phyloP scores from a whole-genome alignment of 768 basidiomycete genomes.

The Termitomyces sp. region DNA sequence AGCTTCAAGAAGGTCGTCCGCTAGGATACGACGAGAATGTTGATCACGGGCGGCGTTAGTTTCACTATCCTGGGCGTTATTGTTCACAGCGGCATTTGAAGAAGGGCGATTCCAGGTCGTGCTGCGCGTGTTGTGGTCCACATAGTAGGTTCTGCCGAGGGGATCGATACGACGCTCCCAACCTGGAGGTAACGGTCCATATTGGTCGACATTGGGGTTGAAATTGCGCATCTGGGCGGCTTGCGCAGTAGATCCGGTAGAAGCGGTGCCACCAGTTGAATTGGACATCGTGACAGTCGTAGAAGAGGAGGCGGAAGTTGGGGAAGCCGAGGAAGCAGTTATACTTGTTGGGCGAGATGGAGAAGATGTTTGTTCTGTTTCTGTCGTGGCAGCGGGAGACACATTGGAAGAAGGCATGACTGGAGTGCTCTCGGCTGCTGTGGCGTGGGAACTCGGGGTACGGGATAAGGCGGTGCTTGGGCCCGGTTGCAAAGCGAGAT shows the following conservation, averaged over 20 bases:
- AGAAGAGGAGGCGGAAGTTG: slow-evolving; percentile 20
- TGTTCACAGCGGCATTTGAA: slow-evolving; percentile 70
- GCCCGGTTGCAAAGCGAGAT: slow-evolving; percentile 39
- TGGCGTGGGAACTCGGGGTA: slow-evolving; percentile 65
- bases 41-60: slow-evolving; percentile 85
- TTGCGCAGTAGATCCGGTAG: slow-evolving; percentile 42
- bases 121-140: slow-evolving; percentile 96
- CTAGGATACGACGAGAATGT: slow-evolving; percentile 79
- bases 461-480: slow-evolving; percentile 50
- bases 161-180: slow-evolving; percentile 99
- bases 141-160: slow-evolving; percentile 93
- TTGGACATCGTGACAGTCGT: slow-evolving; percentile 20
- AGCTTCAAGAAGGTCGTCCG: slow-evolving; percentile 83
- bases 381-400: slow-evolving; percentile 19
- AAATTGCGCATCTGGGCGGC: slow-evolving; percentile 73
- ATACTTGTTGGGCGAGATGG: slow-evolving; percentile 28
- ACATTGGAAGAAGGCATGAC: slow-evolving; percentile 35
- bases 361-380: slow-evolving; percentile 21
- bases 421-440: slow-evolving; percentile 42
- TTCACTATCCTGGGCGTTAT: slow-evolving; percentile 65
- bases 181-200: slow-evolving; percentile 82
- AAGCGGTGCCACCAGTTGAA: slow-evolving; percentile 10
- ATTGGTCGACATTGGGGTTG: slow-evolving; percentile 93
- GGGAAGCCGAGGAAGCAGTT: slow-evolving; percentile 13
- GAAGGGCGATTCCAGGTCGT: slow-evolving; percentile 98